These are phyloP conservation scores for Heritiera fomes DNA, from an alignment of 345 rosid species.

Conservation along the genomic window DNA sequence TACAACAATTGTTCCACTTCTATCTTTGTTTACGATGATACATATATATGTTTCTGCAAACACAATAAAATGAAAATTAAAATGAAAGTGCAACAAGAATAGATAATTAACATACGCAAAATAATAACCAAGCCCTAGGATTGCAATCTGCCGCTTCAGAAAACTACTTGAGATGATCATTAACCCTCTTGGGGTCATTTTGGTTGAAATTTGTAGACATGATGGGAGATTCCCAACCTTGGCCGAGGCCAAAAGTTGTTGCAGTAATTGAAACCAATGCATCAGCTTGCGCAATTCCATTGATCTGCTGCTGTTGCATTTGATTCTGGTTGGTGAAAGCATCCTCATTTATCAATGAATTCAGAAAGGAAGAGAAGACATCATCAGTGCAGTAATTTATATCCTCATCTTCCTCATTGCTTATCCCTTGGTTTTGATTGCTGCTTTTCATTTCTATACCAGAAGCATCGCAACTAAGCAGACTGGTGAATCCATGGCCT, in stretches of 20 bases:
- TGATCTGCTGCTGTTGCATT: conserved; percentile 21
- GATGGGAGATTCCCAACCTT: conserved; percentile 42
- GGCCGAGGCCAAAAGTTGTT: conserved; percentile 28
- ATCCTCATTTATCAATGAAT: conserved; percentile 57
- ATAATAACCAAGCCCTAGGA: conserved; percentile 5
- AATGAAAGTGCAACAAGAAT: neutral
- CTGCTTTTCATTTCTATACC: conserved; percentile 22
- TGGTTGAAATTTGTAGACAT: conserved; percentile 31
- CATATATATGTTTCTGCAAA: neutral
- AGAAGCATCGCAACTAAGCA: conserved; percentile 17
- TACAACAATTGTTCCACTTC: conserved; percentile 6
- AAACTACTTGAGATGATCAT: conserved; percentile 21
- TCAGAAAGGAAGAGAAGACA: conserved; percentile 51
- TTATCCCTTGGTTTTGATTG: neutral
- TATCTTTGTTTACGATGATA: neutral
- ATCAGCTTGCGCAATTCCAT: conserved; percentile 6
- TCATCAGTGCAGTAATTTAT: conserved; percentile 40
- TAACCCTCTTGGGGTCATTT: conserved; percentile 21
- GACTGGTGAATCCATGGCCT: conserved; percentile 1
- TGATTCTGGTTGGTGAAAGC: conserved; percentile 33
- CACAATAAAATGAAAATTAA: neutral
- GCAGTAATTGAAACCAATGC: conserved; percentile 20
- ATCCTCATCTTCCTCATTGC: conserved; percentile 31
- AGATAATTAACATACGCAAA: neutral
- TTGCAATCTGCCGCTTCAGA: neutral